Base-by-base conservation (phyloP, 2,329 filamentous ascomycete species). In the Penicillium expansum region DNA sequence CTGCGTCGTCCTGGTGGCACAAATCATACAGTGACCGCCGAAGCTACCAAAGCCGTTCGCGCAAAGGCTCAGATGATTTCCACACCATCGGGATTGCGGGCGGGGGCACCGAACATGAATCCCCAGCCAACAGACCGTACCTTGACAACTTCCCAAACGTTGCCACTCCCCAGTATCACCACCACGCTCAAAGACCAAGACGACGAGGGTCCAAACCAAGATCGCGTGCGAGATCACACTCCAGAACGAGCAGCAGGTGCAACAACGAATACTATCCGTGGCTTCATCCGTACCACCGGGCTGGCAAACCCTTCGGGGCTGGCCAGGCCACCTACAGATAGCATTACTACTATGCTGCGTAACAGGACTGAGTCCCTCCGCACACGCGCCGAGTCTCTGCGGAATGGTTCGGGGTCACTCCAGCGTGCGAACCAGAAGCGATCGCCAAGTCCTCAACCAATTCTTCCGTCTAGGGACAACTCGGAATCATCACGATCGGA, bases 241-340 rank as follows among this genome's bases (percentile, higher is more conserved):
- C 45, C 27, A 55, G 41, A 55, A 51, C 16, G 48, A 52, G 16
- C 48, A 33, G 22, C 43, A 42, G 45, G 55, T 64, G 56, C 59
- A 57, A 38, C 62, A 45, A 27, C 62, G 44, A 59, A 59, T 45
- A 60, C 63, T 61, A 73, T 71, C 57, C 70, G 67, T 74, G 72
- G 72, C 52, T 73, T 65, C 71, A 74, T 69, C 70, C 72, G 63
- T 71, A 74, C 66, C 53, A 62, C 67, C 60, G 70, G 65, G 38
- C 63, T 69, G 48, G 64, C 62, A 51, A 69, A 58, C 45, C 62
- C 68, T n/a, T 61, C 62, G 6, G 69, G 65, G 33, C 62, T 69
- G 24, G 63, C 61, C 6, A 70, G 62, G 48, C 66, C 69, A 33
- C 65, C 66, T 9, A 68, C 66, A 24, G 70, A 69, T 57, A 65